Conservation (phyloP, 2,329 filamentous ascomycete genomes). For the Apiospora koreana region DNA sequence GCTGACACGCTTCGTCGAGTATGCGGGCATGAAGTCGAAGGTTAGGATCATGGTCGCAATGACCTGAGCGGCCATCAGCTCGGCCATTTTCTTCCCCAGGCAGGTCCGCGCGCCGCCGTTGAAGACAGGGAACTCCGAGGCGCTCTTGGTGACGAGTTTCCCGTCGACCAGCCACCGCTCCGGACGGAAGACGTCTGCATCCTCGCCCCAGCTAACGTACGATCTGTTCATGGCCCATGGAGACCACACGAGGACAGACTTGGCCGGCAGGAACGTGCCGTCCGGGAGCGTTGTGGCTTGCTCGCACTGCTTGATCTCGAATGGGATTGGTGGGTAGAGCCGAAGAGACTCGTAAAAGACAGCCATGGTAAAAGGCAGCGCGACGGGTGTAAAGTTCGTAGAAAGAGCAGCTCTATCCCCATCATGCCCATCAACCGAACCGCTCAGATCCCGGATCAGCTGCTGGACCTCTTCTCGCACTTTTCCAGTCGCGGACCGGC, state of each 20-base stretch:
- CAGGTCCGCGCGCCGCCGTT: conserved; percentile 64
- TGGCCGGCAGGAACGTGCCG: conserved; percentile 56
- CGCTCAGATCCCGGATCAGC: conserved; percentile 20
- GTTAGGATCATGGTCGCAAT: conserved; percentile 48
- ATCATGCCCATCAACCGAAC: conserved; percentile 9
- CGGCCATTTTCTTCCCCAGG: conserved; percentile 66
- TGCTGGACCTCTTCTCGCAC: conserved; percentile 45
- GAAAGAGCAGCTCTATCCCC: conserved; percentile 22
- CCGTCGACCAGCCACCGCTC: conserved; percentile 55
- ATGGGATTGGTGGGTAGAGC: conserved; percentile 64
- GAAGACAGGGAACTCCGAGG: conserved; percentile 64
- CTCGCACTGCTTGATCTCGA: conserved; percentile 64
- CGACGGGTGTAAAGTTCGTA: conserved; percentile 40
- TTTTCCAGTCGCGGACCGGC: conserved; percentile 41
- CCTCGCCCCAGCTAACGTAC: conserved; percentile 53
- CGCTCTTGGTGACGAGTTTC: conserved; percentile 44
- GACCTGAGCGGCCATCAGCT: conserved; percentile 58
- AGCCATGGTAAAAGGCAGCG: conserved; percentile 59
- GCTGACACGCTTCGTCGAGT: conserved; percentile 51
- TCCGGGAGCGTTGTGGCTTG: conserved; percentile 57
- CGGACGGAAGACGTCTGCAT: conserved; percentile 57
- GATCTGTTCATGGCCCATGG: conserved; percentile 66
- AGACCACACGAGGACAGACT: conserved; percentile 62
- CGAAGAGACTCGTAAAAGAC: conserved; percentile 64
- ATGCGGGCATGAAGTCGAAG: conserved; percentile 53